These are phyloP conservation scores for Chrysosporium keratinophilum DNA, from an alignment of 2,329 filamentous ascomycete species.

Conservation along the genomic window DNA sequence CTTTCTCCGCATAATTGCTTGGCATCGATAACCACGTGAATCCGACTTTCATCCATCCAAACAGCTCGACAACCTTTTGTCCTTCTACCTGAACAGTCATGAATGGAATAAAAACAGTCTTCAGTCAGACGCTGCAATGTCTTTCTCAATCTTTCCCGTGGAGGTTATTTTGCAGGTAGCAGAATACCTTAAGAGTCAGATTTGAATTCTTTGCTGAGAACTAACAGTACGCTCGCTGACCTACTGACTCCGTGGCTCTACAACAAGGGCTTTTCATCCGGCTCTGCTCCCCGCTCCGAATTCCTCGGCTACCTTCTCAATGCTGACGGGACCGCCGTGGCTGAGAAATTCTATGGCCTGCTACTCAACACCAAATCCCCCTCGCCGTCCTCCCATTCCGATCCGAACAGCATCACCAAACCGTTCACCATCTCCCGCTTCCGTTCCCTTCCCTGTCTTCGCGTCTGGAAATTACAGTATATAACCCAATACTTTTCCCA, in stretches of 20 bases:
- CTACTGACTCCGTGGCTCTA: not conserved
- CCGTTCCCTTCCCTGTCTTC: not conserved
- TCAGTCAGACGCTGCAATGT: not conserved
- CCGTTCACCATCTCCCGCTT: not conserved
- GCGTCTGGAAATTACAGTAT: not conserved
- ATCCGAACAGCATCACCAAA: not conserved
- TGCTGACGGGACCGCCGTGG: not conserved
- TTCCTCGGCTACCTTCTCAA: not conserved
- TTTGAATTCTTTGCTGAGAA: not conserved
- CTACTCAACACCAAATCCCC: not conserved
- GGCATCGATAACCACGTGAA: too few relatives aligned
- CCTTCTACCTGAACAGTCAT: too few relatives aligned
- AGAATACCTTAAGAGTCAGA: not conserved
- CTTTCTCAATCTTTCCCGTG: not conserved
- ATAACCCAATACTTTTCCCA: not conserved
- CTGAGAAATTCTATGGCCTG: not conserved
- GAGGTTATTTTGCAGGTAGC: not conserved
- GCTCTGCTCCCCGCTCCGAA: not conserved
- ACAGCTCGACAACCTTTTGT: too few relatives aligned
- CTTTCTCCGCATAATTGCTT: too few relatives aligned
- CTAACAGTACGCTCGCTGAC: not conserved
- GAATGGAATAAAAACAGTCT: not conserved
- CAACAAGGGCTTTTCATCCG: not conserved
- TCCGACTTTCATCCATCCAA: too few relatives aligned
- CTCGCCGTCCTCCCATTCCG: not conserved